Base-by-base conservation (phyloP, 495 filamentous ascomycete genomes). In the Evernia prunastri region DNA sequence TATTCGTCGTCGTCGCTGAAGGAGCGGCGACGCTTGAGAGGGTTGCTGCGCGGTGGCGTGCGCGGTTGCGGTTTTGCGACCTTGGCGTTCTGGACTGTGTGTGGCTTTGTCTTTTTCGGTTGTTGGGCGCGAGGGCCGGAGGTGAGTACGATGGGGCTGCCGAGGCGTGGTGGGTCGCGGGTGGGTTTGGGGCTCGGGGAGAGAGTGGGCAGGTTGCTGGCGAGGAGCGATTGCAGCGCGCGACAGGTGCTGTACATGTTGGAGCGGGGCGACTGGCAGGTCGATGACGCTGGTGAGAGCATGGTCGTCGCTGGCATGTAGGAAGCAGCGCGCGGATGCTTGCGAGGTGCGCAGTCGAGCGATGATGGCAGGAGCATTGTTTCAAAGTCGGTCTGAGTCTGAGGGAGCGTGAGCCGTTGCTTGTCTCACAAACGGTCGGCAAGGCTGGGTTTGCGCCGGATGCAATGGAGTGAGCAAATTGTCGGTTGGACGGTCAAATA, bases 341-440 rank as follows among this genome's bases (percentile, higher is more conserved):
- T 82, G 74, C 80, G 83, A 72, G 79, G 75, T 74, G 89, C 87
- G 83, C 87, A 88, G 49, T 85, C 75, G 51, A 91, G 74, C 42
- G 87, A 87, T 17, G 87, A 89, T 56, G 87, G 87, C 67, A 90
- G 84, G 58, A 91, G 72, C 88, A 91, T 90, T 39, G 56, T 58
- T 51, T 29, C 51, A 40, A 35, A n/a, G 25, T 43, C 29, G 43
- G n/a, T n/a, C n/a, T n/a, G n/a, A n/a, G n/a, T 27, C 39, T 57
- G 36, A 27, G 39, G n/a, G 13, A 45, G 42, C 35, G 17, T 7
- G 27, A 31, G 25, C 20, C 39, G 51, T 51, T 23, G 56, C 40
- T 27, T 61, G 66, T 35, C 35, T 58, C 17, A 54, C 25, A 29
- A 23, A 13, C n/a, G 63, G 49, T 65, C n/a, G n/a, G 49, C 63